Conservation (phyloP, 164 flowering plant species). For the Nymphaea thermarum region DNA sequence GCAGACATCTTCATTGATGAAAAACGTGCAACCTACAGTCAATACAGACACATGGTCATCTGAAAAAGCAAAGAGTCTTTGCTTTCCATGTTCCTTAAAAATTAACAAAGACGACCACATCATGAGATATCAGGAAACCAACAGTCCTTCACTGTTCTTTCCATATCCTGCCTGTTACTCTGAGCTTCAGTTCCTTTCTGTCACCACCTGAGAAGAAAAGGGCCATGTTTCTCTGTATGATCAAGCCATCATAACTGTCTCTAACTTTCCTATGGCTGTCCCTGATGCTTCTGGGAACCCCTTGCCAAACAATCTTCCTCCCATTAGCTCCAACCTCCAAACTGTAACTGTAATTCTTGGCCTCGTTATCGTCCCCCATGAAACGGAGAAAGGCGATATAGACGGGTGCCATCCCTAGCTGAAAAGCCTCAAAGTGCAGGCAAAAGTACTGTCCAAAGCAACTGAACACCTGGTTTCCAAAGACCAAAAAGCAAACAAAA, state of each 20-base stretch:
- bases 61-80: too few species aligned
- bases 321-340: constrained; percentile 54
- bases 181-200: constrained; percentile 41
- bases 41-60: too few species aligned
- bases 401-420: constrained; percentile 43
- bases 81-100: too few species aligned
- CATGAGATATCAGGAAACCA: too few species aligned
- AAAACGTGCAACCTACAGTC: too few species aligned
- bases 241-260: constrained; percentile 52
- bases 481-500: too few species aligned
- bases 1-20: too few species aligned
- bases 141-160: constrained; percentile 24
- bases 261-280: constrained; percentile 53
- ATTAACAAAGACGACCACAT: too few species aligned
- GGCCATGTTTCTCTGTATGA: constrained; percentile 49
- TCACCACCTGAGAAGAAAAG: constrained; percentile 57
- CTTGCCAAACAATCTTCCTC: constrained; percentile 47
- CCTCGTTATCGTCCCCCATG: constrained; percentile 54
- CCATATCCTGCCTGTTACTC: constrained; percentile 60
- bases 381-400: constrained; percentile 52
- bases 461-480: constrained; percentile 36
- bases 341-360: constrained; percentile 46
- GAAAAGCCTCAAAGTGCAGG: constrained; percentile 57
- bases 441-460: constrained; percentile 59
- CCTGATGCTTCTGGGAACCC: constrained; percentile 48